phyloP scores from a whole-genome alignment of 1,284 basidiomycete genomes.

The Melampsora occidentalis region DNA sequence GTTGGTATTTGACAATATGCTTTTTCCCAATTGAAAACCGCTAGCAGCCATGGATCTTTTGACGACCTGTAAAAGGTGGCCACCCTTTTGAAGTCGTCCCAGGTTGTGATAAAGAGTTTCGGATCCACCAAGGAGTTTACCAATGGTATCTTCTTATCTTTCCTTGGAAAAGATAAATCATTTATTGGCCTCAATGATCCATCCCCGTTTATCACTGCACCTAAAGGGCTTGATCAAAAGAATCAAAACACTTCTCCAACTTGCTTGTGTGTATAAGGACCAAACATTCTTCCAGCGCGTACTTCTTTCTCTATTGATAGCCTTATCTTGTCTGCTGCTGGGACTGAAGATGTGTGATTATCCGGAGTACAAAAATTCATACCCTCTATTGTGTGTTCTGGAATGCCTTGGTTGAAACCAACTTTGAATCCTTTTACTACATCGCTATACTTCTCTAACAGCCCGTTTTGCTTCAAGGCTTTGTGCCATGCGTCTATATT shows the following conservation, averaged over 20 bases:
- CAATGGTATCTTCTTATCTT: background rate
- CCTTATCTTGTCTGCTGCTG: too few species aligned
- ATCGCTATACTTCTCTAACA: background rate
- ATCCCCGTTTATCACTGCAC: too few species aligned
- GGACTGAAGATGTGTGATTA: too few species aligned
- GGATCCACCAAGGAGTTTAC: slow-evolving; percentile 5
- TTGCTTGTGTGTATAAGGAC: slow-evolving; percentile 5
- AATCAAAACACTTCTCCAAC: background rate
- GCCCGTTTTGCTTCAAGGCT: background rate
- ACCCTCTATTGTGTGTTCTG: background rate
- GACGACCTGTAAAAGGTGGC: background rate
- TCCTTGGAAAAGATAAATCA: slow-evolving; percentile 8
- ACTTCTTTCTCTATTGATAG: too few species aligned
- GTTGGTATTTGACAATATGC: too few species aligned
- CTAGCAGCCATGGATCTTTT: background rate
- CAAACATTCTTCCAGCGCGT: too few species aligned
- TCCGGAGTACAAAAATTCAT: background rate
- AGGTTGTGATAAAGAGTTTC: background rate
- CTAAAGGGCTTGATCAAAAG: slow-evolving; percentile 8
- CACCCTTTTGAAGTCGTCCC: slow-evolving; percentile 9
- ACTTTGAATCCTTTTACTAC: background rate
- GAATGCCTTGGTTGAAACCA: slow-evolving; percentile 12
- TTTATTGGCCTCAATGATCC: background rate
- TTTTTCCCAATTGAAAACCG: too few species aligned
- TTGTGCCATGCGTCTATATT: background rate